These are phyloP conservation scores for Boechera retrofracta DNA, from an alignment of 345 rosid species.

Conservation along the genomic window DNA sequence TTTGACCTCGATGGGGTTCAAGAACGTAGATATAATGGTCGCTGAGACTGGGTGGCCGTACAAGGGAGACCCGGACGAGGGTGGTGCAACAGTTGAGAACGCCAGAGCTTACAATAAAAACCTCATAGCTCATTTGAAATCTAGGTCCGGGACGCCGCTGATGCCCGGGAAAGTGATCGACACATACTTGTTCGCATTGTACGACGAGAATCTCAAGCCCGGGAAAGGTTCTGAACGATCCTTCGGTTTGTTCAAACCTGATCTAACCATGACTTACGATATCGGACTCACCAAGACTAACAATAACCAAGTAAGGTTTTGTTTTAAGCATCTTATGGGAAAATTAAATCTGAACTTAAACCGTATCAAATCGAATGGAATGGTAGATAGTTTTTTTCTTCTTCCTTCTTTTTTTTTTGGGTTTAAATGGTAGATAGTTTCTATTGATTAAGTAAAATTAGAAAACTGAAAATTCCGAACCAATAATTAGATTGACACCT, in stretches of 20 bases:
- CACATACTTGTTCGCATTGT: conserved; percentile 83
- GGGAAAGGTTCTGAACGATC: conserved; percentile 73
- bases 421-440: background rate
- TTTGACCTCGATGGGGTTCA: conserved; percentile 62
- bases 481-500: background rate
- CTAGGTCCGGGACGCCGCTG: conserved; percentile 80
- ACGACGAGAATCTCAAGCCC: conserved; percentile 87
- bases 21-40: conserved; percentile 80
- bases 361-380: background rate
- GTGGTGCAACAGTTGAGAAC: conserved; percentile 73
- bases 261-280: conserved; percentile 75
- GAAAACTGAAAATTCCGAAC: background rate
- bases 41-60: conserved; percentile 99
- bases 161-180: conserved; percentile 91
- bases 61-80: conserved; percentile 78
- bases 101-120: conserved; percentile 87
- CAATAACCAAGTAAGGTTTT: conserved; percentile 41
- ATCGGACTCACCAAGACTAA: conserved; percentile 64
- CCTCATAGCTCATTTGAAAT: conserved; percentile 78
- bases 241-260: conserved; percentile 80
- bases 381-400: background rate
- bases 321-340: background rate
- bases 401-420: too few relatives aligned
- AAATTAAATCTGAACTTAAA: background rate
- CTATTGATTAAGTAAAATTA: background rate